Conservation (phyloP, 2,329 filamentous ascomycete species). For the Aspergillus sp. region DNA sequence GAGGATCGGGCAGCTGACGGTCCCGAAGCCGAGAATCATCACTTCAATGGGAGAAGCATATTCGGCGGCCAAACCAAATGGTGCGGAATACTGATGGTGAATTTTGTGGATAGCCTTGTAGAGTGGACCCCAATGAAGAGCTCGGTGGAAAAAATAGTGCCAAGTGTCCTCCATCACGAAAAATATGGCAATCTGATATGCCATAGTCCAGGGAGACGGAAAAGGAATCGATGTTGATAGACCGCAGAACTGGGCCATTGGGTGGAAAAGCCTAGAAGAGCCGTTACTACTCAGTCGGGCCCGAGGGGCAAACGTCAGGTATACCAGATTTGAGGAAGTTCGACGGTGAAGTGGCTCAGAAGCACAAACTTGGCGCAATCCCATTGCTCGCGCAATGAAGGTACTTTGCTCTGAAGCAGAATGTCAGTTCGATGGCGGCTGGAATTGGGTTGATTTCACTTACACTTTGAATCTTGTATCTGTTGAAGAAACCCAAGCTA, state of each 20-base stretch:
- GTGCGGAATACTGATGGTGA: conserved; percentile 97
- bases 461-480: conserved; percentile 92
- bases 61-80: conserved; percentile 93
- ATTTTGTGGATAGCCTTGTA: conserved; percentile 99
- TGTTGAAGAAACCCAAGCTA: conserved; percentile 78
- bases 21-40: conserved; percentile 88
- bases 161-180: conserved; percentile 95
- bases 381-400: conserved; percentile 91
- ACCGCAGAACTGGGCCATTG: conserved; percentile 88
- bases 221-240: conserved; percentile 88
- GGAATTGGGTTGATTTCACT: conserved; percentile 29
- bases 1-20: conserved; percentile 76
- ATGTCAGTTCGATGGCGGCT: not conserved
- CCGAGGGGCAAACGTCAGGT: conserved; percentile 5
- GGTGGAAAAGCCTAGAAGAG: conserved; percentile 77
- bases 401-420: conserved; percentile 70
- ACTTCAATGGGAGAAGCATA: conserved; percentile 97
- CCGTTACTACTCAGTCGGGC: too few relatives aligned
- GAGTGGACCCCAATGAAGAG: conserved; percentile 88
- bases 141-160: conserved; percentile 97
- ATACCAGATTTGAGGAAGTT: conserved; percentile 93
- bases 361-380: conserved; percentile 91
- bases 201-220: conserved; percentile 80
- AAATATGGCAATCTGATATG: conserved; percentile 86
- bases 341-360: conserved; percentile 93